A percentile compares a stretch with the other conserved stretches of the same genome.
Conservation (phyloP, 306 rosid genomes). For the Sindora glabra region DNA sequence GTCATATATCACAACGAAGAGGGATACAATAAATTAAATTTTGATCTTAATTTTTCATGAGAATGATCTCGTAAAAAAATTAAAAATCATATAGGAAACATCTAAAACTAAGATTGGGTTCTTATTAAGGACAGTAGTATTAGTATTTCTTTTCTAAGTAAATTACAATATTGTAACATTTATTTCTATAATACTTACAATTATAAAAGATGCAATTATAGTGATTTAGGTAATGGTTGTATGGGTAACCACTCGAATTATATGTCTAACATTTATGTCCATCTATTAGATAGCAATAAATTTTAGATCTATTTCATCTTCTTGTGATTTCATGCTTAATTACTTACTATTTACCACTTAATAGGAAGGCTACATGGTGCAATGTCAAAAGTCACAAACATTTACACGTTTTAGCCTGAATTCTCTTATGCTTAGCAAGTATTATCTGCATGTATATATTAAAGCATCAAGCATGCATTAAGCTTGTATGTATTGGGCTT, state of each 20-base stretch:
- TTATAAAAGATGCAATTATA: conserved; percentile 96
- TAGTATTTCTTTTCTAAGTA: conserved; percentile 11
- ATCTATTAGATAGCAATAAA: conserved; percentile 46
- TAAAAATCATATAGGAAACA: no score
- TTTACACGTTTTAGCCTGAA: conserved; percentile 96
- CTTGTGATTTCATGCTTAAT: conserved; percentile 9
- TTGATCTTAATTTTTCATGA: no score
- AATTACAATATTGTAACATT: not conserved
- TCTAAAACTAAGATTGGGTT: conserved; percentile 95
- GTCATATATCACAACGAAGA: no score
- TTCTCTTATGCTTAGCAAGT: conserved; percentile 83
- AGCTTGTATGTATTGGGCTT: not conserved
- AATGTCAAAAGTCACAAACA: conserved; percentile 92
- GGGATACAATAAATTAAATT: no score
- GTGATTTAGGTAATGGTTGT: conserved; percentile 97
- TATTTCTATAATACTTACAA: conserved; percentile 50
- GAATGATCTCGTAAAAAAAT: no score
- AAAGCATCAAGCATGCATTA: conserved; percentile 1
- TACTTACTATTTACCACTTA: conserved; percentile 52
- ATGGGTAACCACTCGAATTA: conserved; percentile 99
- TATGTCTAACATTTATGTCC: conserved; percentile 98
- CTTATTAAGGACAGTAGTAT: conserved; percentile 43
- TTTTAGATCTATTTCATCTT: conserved; percentile 19
- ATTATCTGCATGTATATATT: conserved; percentile 58
- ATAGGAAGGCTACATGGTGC: conserved; percentile 99